Evolutionary conservation across 108 stramenopile species (phyloP).

Genomic region (Cyclostephanos tholiformis): DNA sequence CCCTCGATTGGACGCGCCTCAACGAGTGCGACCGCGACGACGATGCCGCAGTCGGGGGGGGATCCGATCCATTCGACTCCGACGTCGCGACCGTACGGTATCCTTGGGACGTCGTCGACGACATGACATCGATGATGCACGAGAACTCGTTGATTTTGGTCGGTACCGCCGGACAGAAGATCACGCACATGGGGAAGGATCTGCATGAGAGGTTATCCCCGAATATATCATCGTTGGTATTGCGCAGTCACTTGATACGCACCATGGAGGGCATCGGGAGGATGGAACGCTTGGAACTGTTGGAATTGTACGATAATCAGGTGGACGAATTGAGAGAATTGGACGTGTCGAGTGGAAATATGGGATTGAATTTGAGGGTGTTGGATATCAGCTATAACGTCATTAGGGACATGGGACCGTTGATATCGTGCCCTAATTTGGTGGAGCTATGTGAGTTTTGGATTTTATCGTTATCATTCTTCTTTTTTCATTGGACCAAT

Average conservation of each 20-base stretch:
- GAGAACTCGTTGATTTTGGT: conserved; percentile 71
- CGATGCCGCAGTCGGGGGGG: not conserved
- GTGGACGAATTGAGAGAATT: conserved; percentile 63
- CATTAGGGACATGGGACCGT: conserved; percentile 84
- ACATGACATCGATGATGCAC: conserved; percentile 47
- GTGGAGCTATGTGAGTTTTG: conserved; percentile 74
- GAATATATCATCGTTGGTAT: conserved; percentile 58
- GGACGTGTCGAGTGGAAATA: conserved; percentile 33
- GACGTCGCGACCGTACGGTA: conserved; percentile 54
- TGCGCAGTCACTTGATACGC: conserved; percentile 77
- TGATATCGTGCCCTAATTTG: conserved; percentile 70
- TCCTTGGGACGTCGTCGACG: conserved; percentile 69
- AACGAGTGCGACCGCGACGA: conserved; percentile 18
- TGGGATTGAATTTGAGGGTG: conserved; percentile 58
- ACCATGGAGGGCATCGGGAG: conserved; percentile 77
- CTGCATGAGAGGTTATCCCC: conserved; percentile 45
- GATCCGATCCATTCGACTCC: conserved; percentile 2
- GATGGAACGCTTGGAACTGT: conserved; percentile 64
- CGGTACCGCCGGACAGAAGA: conserved; percentile 86
- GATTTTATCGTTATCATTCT: too few species aligned
- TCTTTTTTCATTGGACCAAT: conserved; percentile 10
- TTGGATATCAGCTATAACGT: conserved; percentile 93
- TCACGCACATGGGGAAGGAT: conserved; percentile 73
- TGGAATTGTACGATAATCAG: conserved; percentile 97
- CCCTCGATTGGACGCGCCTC: conserved; percentile 73